phyloP scores from a whole-genome alignment of 768 basidiomycete species.

The Boletus rubescentipes region DNA sequence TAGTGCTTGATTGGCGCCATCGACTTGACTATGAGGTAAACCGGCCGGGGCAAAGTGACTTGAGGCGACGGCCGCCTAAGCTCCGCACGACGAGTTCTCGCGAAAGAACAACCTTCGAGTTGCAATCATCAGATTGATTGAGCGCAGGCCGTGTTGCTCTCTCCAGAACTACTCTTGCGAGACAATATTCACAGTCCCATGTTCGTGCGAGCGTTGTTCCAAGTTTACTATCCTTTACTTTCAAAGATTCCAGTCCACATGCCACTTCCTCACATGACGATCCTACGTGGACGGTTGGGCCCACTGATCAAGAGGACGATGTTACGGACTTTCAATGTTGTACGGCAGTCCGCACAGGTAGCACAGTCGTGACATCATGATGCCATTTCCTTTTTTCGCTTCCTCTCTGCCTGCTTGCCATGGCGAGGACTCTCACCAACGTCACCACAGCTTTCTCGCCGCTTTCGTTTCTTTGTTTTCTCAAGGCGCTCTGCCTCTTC shows the following conservation, averaged over 20 bases:
- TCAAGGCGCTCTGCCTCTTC: constrained; percentile 27
- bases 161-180: not conserved
- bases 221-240: not conserved
- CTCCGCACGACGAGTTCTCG: not conserved
- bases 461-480: constrained; percentile 33
- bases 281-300: not conserved
- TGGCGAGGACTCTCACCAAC: constrained; percentile 2
- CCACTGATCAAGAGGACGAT: not conserved
- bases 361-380: constrained; percentile 5
- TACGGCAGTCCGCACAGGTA: not conserved
- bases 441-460: constrained; percentile 19
- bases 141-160: not conserved
- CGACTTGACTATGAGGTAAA: too few relatives aligned
- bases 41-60: too few relatives aligned
- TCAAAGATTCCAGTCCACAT: not conserved
- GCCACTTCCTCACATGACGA: constrained; percentile 1
- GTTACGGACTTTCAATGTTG: not conserved
- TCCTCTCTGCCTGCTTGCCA: constrained; percentile 13
- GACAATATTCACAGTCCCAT: not conserved
- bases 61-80: too few relatives aligned
- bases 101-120: not conserved
- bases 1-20: not conserved
- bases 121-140: not conserved
- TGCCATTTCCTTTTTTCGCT: constrained; percentile 11
- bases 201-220: constrained; percentile 5